Base-by-base conservation (phyloP, 2,329 filamentous ascomycete species). In the Epichloe elymi region DNA sequence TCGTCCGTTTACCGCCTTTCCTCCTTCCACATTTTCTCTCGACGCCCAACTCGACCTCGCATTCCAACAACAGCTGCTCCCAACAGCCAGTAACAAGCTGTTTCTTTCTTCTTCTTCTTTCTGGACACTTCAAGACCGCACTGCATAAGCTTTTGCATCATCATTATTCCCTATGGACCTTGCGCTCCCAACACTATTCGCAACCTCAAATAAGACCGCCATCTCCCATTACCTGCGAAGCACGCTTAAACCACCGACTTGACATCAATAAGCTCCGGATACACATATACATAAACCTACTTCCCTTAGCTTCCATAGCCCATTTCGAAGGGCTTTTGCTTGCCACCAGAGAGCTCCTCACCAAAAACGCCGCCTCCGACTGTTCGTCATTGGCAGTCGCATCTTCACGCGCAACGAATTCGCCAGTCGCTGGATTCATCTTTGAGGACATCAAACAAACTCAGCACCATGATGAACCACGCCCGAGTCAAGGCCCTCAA, bases 401-500 rank as follows among this genome's bases (percentile, higher is more conserved):
- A 20, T 38, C 36, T 14, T n/a, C 36, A 38, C 12, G 36, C 36
- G 36, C 36, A 38, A 38, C 12, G 20, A 43, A 23, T 15, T 11
- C 23, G 10, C 26, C 19, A 17, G 7, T 11, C 42, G 26, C 15
- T 26, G 14, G n/a, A 11, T 17, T 8, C 23, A 33, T 26, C 4
- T 45, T 12, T 36, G 17, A 17, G n/a, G 14, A 11, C 15, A 19
- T 20, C 11, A 43, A 19, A 4, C 26, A 33, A 19, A 20, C 17
- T 11, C 30, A 20, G n/a, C 43, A 26, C 46, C 41, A 59, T 33
- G 38, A 85, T 85, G 80, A 79, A 76, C 61, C 80, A 84, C 60
- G 71, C 78, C 51, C 73, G 82, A 58, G 82, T 85, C 62, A 83
- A 85, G 66, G 83, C 80, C 48, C 78, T 87, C 53, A 71, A 75